A percentile compares a stretch with the other conserved stretches of the same genome.
Conservation (phyloP, 2,329 filamentous ascomycete genomes). For the Talaromyces sp. region DNA sequence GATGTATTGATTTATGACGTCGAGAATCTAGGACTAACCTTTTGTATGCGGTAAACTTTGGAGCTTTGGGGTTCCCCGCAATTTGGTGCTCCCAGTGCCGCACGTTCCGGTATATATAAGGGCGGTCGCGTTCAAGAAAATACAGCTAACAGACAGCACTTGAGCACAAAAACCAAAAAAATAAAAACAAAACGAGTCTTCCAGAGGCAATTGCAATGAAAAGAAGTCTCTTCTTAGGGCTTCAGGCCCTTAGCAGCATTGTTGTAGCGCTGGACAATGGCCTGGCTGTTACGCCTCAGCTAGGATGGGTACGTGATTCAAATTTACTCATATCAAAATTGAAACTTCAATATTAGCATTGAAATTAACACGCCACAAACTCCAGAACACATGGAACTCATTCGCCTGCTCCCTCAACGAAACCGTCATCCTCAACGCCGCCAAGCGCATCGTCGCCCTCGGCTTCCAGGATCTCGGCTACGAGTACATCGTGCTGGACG, state of each 20-base stretch:
- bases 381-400: slow-evolving; percentile 33
- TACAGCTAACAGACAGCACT: neutral
- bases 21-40: neutral
- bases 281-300: slow-evolving; percentile 6
- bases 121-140: no score
- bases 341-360: no score
- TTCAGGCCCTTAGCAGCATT: neutral
- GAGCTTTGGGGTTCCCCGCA: neutral
- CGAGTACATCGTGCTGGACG: slow-evolving; percentile 46
- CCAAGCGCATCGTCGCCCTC: slow-evolving; percentile 34
- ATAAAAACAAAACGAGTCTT: neutral
- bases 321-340: neutral
- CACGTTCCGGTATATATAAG: neutral
- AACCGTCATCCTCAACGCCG: slow-evolving; percentile 38
- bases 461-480: slow-evolving; percentile 43
- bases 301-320: slow-evolving; percentile 9
- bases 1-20: neutral
- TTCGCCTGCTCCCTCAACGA: slow-evolving; percentile 42
- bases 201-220: neutral
- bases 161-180: no score
- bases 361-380: neutral
- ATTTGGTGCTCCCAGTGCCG: neutral
- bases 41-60: neutral
- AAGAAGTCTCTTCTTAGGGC: neutral
- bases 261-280: slow-evolving; percentile 6